Conservation (phyloP, 2,329 filamentous ascomycete genomes). For the Paraphoma sp. region DNA sequence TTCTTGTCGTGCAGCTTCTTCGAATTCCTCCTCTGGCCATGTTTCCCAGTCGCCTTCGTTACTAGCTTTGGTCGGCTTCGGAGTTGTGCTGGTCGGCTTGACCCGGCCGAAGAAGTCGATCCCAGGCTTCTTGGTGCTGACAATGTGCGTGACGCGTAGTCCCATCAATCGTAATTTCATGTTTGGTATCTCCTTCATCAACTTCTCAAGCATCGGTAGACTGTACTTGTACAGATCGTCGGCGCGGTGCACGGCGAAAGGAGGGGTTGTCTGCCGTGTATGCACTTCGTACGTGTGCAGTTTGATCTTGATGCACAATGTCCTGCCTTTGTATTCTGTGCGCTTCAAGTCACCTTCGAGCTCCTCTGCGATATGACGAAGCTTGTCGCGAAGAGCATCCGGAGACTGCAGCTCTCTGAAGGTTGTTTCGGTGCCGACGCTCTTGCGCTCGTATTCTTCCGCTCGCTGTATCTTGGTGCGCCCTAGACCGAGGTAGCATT, state of each 20-base stretch:
- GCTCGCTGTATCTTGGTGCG: conserved; percentile 84
- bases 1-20: conserved; percentile 66
- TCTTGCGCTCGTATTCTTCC: conserved; percentile 90
- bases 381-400: conserved; percentile 73
- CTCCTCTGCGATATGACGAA: conserved; percentile 82
- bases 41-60: conserved; percentile 67
- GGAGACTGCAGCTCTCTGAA: conserved; percentile 81
- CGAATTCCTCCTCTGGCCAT: conserved; percentile 72
- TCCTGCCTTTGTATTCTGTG: conserved; percentile 87
- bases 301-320: conserved; percentile 90
- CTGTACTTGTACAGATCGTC: conserved; percentile 85
- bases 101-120: conserved; percentile 78
- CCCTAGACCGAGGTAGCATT: conserved; percentile 84
- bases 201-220: conserved; percentile 80
- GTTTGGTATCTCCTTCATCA: conserved; percentile 81
- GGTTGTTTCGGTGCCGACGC: conserved; percentile 90
- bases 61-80: conserved; percentile 16
- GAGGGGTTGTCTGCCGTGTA: conserved; percentile 78
- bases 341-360: conserved; percentile 83
- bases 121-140: conserved; percentile 83
- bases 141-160: conserved; percentile 82
- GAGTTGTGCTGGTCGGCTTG: conserved; percentile 13
- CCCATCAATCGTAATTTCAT: conserved; percentile 88
- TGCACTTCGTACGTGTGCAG: conserved; percentile 92
- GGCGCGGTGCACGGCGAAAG: conserved; percentile 73